Evolutionary conservation across 768 basidiomycete genomes (phyloP).

Genomic region (Hypsizygus marmoreus): DNA sequence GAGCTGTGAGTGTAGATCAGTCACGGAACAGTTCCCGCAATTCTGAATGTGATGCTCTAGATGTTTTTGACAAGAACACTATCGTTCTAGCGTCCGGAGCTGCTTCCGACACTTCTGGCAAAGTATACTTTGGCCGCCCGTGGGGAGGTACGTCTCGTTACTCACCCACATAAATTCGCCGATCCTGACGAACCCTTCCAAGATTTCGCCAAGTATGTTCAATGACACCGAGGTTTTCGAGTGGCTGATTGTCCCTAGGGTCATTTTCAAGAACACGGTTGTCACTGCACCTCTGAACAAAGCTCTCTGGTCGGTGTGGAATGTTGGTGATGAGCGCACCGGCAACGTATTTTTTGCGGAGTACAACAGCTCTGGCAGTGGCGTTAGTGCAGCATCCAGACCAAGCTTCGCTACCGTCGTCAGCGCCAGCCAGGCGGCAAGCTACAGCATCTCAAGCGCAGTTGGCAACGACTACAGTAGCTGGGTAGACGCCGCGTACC

Average conservation of each 20-base stretch:
- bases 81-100: constrained; percentile 44
- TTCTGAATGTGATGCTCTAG: constrained; percentile 19
- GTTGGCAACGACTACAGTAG: constrained; percentile 45
- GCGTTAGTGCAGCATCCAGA: constrained; percentile 33
- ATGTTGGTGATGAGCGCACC: constrained; percentile 33
- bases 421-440: constrained; percentile 34
- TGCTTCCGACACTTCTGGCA: constrained; percentile 34
- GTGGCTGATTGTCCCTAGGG: constrained; percentile 29
- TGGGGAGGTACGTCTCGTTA: constrained; percentile 40
- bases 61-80: constrained; percentile 47
- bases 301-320: constrained; percentile 51
- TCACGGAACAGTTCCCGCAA: not conserved
- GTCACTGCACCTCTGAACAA: constrained; percentile 41
- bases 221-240: not conserved
- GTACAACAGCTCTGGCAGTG: constrained; percentile 45
- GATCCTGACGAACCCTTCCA: not conserved
- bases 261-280: constrained; percentile 49
- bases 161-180: not conserved
- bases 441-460: constrained; percentile 43
- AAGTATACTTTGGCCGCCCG: constrained; percentile 47
- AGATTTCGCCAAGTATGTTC: constrained; percentile 39
- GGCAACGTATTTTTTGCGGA: constrained; percentile 50
- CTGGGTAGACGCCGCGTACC: constrained; percentile 48
- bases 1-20: constrained; percentile 39
- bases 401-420: constrained; percentile 44